Evolutionary conservation across 768 basidiomycete species (phyloP), one percentile per base, ranked within the genome.

Genomic region (Macrolepiota albuminosa): DNA sequence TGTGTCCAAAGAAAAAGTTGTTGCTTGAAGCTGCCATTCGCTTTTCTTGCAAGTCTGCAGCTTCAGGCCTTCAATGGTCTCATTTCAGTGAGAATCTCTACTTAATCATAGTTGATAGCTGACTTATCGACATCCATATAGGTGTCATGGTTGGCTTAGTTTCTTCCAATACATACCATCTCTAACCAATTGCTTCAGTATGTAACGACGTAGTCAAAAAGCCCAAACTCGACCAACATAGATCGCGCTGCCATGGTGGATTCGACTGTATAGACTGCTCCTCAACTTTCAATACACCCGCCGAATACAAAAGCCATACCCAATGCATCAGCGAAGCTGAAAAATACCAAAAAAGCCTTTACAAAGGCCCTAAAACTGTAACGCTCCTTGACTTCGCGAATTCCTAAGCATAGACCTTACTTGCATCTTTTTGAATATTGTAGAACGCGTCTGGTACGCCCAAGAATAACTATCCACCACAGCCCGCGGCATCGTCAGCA

Each of bases 121-220:
- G 21, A 48, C 42, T 45, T 31, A 51, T 33, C 8, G 29, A 31
- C 34, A 5, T 16, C 29, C n/a, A 46, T 58, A 4, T 61, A 93
- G 90, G 74, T 92, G 90, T 72, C 88, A 89, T 72, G 81, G 87
- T 87, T 54, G 74, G 83, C 68, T n/a, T 18, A 21, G 14, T 45
- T 9, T 34, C 48, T 33, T 42, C 31, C 14, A 9, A 39, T 10
- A 2, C n/a, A n/a, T 43, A 42, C 24, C n/a, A 39, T 61, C 39
- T 46, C 50, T 16, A 57, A 64, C 47, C 34, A 11, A 56, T 49
- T 39, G 31, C 49, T 56, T 42, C 60, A 91, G 92, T 71, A 39
- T 97, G 95, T 71, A 76, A 81, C 54, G 95, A 97, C 65, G 87
- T 93, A 10, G 86, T 96, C 33, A 97, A 93, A 73, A 97, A 97